Conservation (phyloP, 208 protist genomes). For the Leishmania aethiopica region DNA sequence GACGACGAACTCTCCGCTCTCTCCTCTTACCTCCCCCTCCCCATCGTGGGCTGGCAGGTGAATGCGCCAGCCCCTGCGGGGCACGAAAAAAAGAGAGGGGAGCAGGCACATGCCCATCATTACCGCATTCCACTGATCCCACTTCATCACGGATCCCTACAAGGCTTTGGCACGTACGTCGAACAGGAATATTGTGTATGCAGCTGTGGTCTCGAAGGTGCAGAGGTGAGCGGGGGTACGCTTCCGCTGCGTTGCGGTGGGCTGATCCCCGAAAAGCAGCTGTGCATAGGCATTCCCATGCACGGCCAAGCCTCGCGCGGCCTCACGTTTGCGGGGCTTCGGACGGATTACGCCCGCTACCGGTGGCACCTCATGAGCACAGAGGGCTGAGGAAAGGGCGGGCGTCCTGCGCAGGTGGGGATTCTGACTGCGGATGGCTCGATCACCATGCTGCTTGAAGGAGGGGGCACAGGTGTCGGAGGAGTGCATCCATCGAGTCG, state of each 20-base stretch:
- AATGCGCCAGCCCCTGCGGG: neutral
- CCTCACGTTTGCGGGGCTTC: neutral
- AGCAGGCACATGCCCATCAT: neutral
- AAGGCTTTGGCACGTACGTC: neutral
- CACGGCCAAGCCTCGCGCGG: neutral
- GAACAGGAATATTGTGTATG: neutral
- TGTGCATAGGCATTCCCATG: neutral
- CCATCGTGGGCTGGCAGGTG: neutral
- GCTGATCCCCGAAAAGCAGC: neutral
- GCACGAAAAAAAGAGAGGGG: neutral
- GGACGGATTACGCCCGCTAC: neutral
- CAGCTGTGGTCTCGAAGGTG: too few relatives aligned
- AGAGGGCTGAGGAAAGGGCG: neutral
- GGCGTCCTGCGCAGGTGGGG: neutral
- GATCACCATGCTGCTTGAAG: too few relatives aligned
- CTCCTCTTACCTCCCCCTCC: neutral
- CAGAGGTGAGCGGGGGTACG: neutral
- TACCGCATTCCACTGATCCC: neutral
- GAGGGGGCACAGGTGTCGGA: neutral
- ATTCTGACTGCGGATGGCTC: too few relatives aligned
- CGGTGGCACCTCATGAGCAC: neutral
- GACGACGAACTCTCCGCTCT: neutral
- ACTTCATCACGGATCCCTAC: neutral
- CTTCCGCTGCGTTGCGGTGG: neutral
- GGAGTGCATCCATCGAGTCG: neutral